Evolutionary conservation across 768 basidiomycete species (phyloP), one percentile per base, ranked within the genome.

Genomic region (Leccinum subtestaceum): DNA sequence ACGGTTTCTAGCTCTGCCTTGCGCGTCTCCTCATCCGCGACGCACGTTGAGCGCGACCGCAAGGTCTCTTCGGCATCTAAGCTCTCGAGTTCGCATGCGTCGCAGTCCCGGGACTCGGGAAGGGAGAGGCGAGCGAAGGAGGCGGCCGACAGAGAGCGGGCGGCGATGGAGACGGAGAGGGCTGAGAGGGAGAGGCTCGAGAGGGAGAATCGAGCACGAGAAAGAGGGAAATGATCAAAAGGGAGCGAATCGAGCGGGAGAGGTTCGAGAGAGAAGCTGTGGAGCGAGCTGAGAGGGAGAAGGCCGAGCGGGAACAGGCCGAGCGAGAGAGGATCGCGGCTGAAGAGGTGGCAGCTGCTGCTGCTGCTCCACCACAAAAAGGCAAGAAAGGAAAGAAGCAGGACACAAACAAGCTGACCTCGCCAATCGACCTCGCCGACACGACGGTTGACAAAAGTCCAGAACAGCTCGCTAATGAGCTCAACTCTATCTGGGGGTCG

Each of bases 401-500:
- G 65, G 52, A 65, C 40, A 47, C 65, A 27, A 71, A 60, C 59
- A 69, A 70, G 56, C 60, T 52, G 4, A 65, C 3, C 51, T 67
- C 70, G 17, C 69, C 72, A 29, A 60, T 78, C 66, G 72, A 76
- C 62, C 55, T 70, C 61, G 66, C 71, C 65, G 64, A 79, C 70
- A 62, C 74, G 15, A 67, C 74, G 19, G 75, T 75, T 23, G 74
- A 76, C 29, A 75, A 75, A 50, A 74, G 74, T 36, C 67, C 76
- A 12, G 71, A 72, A 11, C 74, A 70, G 54, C 74, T 83, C 21
- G 77, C 66, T 1, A 74, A 83, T 2, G 65, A 78, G 5, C 76
- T 83, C 47, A 76, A 67, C 21, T 76, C 81, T 0, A 74, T 83
- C 5, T 84, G 84, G 82, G 84, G 83, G 29, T 63, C 73, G 4